Conservation (phyloP, 306 rosid species). For the Oemleria cerasiformis region DNA sequence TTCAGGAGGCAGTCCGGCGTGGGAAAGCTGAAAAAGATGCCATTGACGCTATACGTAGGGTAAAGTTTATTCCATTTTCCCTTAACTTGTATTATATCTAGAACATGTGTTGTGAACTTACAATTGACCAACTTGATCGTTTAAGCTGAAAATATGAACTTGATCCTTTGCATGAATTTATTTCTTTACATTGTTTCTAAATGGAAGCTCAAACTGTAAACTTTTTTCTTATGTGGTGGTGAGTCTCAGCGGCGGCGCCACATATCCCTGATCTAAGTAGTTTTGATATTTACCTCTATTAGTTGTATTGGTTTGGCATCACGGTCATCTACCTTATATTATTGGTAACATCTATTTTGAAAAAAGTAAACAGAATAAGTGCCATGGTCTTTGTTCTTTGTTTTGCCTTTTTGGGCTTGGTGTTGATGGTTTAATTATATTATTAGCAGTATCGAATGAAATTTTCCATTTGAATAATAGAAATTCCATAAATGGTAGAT, state of each 20-base stretch:
- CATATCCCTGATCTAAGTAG: background rate
- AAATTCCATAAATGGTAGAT: background rate
- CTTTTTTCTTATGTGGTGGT: background rate
- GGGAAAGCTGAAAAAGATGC: conserved; percentile 74
- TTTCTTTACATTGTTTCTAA: background rate
- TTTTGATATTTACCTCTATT: conserved; percentile 6
- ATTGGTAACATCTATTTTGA: conserved; percentile 6
- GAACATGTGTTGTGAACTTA: too few relatives aligned
- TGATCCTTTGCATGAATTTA: background rate
- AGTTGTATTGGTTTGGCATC: background rate
- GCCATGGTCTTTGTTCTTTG: background rate
- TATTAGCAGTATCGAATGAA: too few relatives aligned
- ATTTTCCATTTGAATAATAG: too few relatives aligned
- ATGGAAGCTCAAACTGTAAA: background rate
- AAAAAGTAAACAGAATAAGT: conserved; percentile 8
- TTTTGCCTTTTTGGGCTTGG: background rate
- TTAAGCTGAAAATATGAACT: conserved; percentile 3
- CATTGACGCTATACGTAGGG: conserved; percentile 58
- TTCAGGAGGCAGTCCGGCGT: conserved; percentile 51
- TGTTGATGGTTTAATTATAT: too few relatives aligned
- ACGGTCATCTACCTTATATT: conserved; percentile 9
- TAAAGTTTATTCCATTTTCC: conserved; percentile 22
- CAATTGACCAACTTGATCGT: conserved; percentile 2
- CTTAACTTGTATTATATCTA: background rate
- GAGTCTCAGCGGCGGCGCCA: conserved; percentile 6